Evolutionary conservation across 192 early-diverging fungal species (phyloP).

Genomic region (Coemansia sp.): DNA sequence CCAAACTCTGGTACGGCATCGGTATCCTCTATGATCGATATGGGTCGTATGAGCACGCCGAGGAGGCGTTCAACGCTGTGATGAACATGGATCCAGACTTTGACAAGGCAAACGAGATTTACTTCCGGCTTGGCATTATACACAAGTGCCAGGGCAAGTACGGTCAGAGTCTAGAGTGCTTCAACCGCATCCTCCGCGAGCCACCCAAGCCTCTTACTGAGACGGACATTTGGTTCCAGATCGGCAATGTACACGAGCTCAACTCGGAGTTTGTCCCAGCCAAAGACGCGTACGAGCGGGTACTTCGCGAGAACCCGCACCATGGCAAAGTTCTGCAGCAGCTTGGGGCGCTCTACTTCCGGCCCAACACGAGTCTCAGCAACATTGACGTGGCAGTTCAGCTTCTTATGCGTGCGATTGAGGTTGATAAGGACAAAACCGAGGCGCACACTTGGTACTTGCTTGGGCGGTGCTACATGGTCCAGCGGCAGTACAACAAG

Average conservation of each 20-base stretch:
- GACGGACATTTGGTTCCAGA: constrained; percentile 98
- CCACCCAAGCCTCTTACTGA: constrained; percentile 96
- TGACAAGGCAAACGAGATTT: constrained; percentile 98
- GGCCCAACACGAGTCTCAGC: constrained; percentile 77
- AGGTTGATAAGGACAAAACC: constrained; percentile 76
- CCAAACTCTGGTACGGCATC: constrained; percentile 99
- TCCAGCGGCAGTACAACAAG: constrained; percentile 89
- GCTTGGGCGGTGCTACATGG: constrained; percentile 96
- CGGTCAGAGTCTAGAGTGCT: constrained; percentile 68
- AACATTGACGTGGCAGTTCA: constrained; percentile 86
- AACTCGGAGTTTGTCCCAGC: constrained; percentile 84
- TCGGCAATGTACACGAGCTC: constrained; percentile 95
- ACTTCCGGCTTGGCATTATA: constrained; percentile 97
- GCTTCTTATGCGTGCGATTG: constrained; percentile 83
- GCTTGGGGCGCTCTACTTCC: constrained; percentile 96
- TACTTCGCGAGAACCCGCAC: constrained; percentile 85
- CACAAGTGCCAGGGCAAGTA: constrained; percentile 76
- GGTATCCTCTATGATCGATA: constrained; percentile 98
- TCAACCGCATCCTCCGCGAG: constrained; percentile 82
- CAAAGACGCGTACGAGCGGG: constrained; percentile 91
- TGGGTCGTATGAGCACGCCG: constrained; percentile 95
- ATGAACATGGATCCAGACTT: constrained; percentile 95
- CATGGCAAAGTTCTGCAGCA: constrained; percentile 97
- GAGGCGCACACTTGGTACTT: constrained; percentile 97
- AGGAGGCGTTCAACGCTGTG: constrained; percentile 94